A percentile compares a stretch with the other conserved stretches of the same genome.
Conservation (phyloP, 768 basidiomycete species). For the Boletus sp. region DNA sequence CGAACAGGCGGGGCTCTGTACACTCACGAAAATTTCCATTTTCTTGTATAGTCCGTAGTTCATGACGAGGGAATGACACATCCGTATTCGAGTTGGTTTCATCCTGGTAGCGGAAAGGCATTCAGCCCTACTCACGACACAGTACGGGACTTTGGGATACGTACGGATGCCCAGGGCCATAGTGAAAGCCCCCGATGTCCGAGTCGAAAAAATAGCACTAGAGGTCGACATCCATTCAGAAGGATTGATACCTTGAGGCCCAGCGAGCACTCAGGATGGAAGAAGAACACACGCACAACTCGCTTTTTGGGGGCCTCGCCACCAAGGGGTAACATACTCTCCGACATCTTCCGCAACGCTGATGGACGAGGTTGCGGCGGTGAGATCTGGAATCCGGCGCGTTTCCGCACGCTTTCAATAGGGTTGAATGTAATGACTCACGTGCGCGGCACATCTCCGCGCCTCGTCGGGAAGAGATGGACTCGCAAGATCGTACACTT, state of each 20-base stretch:
- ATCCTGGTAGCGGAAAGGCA: conserved; percentile 48
- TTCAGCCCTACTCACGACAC: background rate
- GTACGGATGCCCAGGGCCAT: conserved; percentile 96
- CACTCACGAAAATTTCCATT: conserved; percentile 98
- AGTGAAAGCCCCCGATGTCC: conserved; percentile 98
- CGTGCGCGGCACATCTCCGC: conserved; percentile 11
- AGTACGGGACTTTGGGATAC: conserved; percentile 20
- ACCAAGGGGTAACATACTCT: conserved; percentile 56
- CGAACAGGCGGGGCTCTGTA: background rate
- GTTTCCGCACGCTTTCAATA: background rate
- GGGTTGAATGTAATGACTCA: conserved; percentile 10
- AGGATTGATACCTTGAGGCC: conserved; percentile 1
- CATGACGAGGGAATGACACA: conserved; percentile 99
- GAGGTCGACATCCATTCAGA: conserved; percentile 6
- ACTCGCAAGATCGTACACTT: background rate
- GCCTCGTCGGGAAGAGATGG: background rate
- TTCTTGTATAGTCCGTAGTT: conserved; percentile 99
- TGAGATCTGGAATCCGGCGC: background rate
- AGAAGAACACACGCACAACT: conserved; percentile 56
- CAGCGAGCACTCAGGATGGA: conserved; percentile 1
- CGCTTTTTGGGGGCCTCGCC: conserved; percentile 80
- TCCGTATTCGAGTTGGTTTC: conserved; percentile 97
- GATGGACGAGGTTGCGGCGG: background rate
- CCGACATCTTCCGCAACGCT: conserved; percentile 28
- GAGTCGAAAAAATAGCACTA: conserved; percentile 99